A percentile compares a stretch with the other conserved stretches of the same genome.
Conservation (phyloP, 2,329 filamentous ascomycete genomes). For the Leptosphaerulina australis region DNA sequence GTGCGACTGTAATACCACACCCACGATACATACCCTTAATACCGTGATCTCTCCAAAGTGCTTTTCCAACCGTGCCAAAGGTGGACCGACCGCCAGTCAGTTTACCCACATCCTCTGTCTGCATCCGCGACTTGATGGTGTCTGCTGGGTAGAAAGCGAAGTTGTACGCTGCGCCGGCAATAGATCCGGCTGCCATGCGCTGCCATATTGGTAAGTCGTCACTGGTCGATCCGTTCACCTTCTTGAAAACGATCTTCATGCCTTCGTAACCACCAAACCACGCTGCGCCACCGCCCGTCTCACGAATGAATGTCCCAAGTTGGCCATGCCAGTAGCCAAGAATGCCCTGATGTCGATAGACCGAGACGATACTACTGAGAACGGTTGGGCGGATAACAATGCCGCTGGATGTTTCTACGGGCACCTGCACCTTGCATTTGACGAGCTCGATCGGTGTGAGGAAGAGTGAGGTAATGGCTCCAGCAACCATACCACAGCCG, state of each 20-base stretch:
- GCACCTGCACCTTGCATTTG: constrained; percentile 98
- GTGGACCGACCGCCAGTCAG: constrained; percentile 62
- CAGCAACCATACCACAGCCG: constrained; percentile 82
- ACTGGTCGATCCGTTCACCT: constrained; percentile 49
- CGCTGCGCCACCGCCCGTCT: constrained; percentile 89
- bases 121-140: constrained; percentile 96
- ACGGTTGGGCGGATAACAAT: constrained; percentile 63
- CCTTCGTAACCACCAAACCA: constrained; percentile 74
- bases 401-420: constrained; percentile 50
- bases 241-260: constrained; percentile 72
- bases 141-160: constrained; percentile 97
- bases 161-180: constrained; percentile 92
- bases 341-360: constrained; percentile 83
- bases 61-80: constrained; percentile 73
- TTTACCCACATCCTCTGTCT: constrained; percentile 75
- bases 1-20: constrained; percentile 88
- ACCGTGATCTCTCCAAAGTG: constrained; percentile 83
- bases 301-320: constrained; percentile 87
- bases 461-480: constrained; percentile 86
- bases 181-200: constrained; percentile 84
- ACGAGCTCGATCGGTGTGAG: constrained; percentile 95
- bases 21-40: constrained; percentile 87
- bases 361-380: constrained; percentile 72
- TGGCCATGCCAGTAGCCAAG: constrained; percentile 95
- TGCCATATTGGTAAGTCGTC: constrained; percentile 78